Conservation (phyloP, 176 grass and related monocot species). For the Carex kokanica region DNA sequence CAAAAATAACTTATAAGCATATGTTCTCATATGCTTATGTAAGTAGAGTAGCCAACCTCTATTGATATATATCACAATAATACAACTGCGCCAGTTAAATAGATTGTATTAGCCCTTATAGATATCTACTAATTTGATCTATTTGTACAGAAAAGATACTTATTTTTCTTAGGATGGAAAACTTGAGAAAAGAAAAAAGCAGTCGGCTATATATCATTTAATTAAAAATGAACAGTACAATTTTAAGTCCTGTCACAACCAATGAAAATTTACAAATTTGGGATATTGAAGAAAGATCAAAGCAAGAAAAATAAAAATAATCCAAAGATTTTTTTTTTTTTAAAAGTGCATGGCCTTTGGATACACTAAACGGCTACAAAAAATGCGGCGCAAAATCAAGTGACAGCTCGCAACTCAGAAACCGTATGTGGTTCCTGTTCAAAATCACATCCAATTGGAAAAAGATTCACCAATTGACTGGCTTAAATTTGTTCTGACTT, state of each 20-base stretch:
- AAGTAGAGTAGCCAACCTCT: too few species aligned
- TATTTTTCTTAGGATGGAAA: background rate
- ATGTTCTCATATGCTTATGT: too few species aligned
- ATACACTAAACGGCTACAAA: conserved; percentile 2
- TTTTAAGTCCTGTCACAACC: background rate
- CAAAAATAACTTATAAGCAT: too few species aligned
- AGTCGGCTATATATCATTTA: too few species aligned
- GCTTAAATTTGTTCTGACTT: conserved; percentile 6
- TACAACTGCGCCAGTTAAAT: background rate
- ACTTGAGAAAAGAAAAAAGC: background rate
- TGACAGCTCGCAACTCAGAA: background rate
- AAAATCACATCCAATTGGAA: background rate
- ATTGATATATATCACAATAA: background rate
- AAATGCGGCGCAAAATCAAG: conserved; percentile 15
- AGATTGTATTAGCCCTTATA: background rate
- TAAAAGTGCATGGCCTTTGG: conserved; percentile 21
- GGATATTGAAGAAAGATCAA: background rate
- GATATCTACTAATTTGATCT: background rate
- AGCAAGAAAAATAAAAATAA: background rate
- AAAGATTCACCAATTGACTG: conserved; percentile 5
- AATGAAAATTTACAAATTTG: background rate
- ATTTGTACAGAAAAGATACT: background rate
- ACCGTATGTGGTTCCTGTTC: background rate
- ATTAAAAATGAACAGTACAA: too few species aligned
- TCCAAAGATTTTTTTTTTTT: background rate